Percentiles rank a stretch among this genome's conserved stretches.
Conservation (phyloP, 2,329 filamentous ascomycete species). For the Acrocalymma vagum region DNA sequence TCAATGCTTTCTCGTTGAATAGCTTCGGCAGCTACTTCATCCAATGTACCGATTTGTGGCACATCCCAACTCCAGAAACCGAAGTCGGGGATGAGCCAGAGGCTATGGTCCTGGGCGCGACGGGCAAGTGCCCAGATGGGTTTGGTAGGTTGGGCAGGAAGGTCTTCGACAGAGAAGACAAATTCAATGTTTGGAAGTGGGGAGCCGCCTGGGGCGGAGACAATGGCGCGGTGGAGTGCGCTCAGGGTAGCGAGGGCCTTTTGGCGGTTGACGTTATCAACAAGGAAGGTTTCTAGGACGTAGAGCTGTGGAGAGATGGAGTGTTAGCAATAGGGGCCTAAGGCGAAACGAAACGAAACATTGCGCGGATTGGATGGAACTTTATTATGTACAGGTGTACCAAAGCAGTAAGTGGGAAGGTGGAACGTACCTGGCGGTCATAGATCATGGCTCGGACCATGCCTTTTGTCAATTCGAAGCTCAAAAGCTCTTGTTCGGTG, state of each 20-base stretch:
- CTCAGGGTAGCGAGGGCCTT: conserved; percentile 40
- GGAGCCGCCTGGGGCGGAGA: conserved; percentile 27
- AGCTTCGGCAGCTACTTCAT: conserved; percentile 37
- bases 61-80: conserved; percentile 47
- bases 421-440: conserved; percentile 34
- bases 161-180: conserved; percentile 42
- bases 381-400: background rate
- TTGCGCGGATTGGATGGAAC: background rate
- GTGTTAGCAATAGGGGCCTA: background rate
- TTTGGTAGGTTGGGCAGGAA: conserved; percentile 37
- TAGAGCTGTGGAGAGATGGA: conserved; percentile 28
- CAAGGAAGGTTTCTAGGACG: conserved; percentile 39
- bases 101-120: conserved; percentile 36
- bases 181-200: conserved; percentile 44
- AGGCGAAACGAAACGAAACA: no score
- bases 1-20: conserved; percentile 34
- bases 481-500: conserved; percentile 32
- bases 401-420: background rate
- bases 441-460: conserved; percentile 44
- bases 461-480: conserved; percentile 39
- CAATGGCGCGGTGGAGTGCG: conserved; percentile 39
- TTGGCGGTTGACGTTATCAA: conserved; percentile 45
- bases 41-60: conserved; percentile 37
- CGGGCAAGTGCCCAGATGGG: conserved; percentile 43
- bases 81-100: conserved; percentile 47